Evolutionary conservation across 2,329 filamentous ascomycete species (phyloP), one percentile per base, ranked within the genome.

Genomic region (Apiospora rasikravindrae): DNA sequence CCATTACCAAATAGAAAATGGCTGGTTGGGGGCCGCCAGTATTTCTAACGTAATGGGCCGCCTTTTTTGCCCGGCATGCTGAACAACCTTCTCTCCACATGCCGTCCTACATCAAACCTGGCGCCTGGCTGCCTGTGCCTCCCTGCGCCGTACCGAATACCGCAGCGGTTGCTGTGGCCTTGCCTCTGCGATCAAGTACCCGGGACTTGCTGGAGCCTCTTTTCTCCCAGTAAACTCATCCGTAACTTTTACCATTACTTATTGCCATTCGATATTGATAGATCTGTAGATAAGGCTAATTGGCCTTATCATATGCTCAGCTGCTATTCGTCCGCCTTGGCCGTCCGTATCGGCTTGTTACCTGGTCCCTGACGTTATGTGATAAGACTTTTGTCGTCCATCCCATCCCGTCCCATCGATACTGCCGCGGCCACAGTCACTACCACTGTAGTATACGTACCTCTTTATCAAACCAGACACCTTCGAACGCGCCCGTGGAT

Each of bases 241-340:
- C 68, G 68, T 69, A 69, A 69, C 68, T 69, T 51, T 69, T 69
- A 69, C 68, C 29, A 69, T 69, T 57, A 53, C 47, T 69, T 53
- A 69, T 69, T 69, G 47, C 47, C 37, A 51, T 69, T 33, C 10
- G 57, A 64, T 64, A 57, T 64, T 64, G 57, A 64, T n/a, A 64
- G 57, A 64, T 64, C 57, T 40, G 57, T 40, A 40, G 68, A 69
- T 69, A 69, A 69, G 68, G 45, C 66, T 68, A 68, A 33, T 47
- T 14, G 40, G 45, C 37, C 68, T 57, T 69, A 57, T 69, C 68
- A 69, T 51, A 57, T 40, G 47, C 68, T 19, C 19, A 16, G 4
- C 7, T 29, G 22, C 47, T 26, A 69, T 69, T 69, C 68, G 68
- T 53, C 68, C 45, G 47, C 45, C n/a, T 29, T 68, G 26, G 40